These are phyloP conservation scores for Leccinum fallax DNA, from an alignment of 1,284 basidiomycete genomes.

Conservation along the genomic window DNA sequence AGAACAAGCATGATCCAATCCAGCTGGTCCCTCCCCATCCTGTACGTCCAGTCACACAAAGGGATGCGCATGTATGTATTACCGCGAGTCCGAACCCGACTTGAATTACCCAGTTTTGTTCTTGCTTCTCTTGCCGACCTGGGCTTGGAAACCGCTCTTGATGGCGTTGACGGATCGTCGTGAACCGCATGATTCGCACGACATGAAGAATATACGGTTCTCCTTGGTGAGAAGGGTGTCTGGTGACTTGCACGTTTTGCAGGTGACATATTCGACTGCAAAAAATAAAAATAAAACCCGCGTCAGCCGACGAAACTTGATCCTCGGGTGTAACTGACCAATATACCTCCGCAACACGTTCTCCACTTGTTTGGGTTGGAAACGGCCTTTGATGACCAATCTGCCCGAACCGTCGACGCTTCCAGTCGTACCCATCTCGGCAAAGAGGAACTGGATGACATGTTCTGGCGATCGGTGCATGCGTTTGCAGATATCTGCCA, in stretches of 20 bases:
- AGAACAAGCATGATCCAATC: slow-evolving; percentile 6
- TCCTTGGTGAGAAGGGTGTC: slow-evolving; percentile 97
- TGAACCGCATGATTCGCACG: slow-evolving; percentile 93
- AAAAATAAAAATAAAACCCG: not conserved
- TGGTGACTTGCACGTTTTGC: slow-evolving; percentile 99
- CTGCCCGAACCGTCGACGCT: slow-evolving; percentile 93
- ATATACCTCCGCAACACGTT: slow-evolving; percentile 97
- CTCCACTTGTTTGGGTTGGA: slow-evolving; percentile 99
- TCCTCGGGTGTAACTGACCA: slow-evolving; percentile 51
- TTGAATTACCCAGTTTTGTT: slow-evolving; percentile 40
- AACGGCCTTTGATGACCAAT: slow-evolving; percentile 96
- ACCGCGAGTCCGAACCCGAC: not conserved
- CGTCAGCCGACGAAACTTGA: not conserved
- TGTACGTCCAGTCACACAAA: slow-evolving; percentile 4
- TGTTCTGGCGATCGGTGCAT: slow-evolving; percentile 99
- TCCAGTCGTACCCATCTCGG: slow-evolving; percentile 98
- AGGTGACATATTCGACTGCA: slow-evolving; percentile 97
- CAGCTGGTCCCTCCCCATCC: slow-evolving; percentile 1
- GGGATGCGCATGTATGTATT: not conserved
- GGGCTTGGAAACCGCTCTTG: slow-evolving; percentile 99
- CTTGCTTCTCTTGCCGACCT: slow-evolving; percentile 85
- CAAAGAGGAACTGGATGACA: slow-evolving; percentile 96
- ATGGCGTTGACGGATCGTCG: slow-evolving; percentile 93
- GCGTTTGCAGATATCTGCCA: slow-evolving; percentile 96
- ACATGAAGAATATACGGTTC: slow-evolving; percentile 99